A percentile compares a stretch with the other conserved stretches of the same genome.
phyloP scores from a whole-genome alignment of 345 rosid genomes.

The Cardiospermum halicacabum region DNA sequence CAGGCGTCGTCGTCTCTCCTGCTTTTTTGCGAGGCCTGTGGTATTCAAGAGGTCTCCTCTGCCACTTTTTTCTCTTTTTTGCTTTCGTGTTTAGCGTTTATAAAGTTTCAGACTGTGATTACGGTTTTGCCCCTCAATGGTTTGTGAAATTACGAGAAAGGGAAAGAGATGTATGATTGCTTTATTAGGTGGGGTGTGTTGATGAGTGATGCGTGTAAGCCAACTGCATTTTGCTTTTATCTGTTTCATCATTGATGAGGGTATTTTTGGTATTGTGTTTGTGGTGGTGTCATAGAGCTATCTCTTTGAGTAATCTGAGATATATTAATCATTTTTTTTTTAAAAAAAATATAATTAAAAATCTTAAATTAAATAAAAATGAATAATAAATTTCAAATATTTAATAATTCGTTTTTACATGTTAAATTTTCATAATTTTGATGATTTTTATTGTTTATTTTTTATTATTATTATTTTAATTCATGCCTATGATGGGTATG shows the following conservation, averaged over 20 bases:
- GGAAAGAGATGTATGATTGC: neutral
- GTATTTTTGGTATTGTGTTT: neutral
- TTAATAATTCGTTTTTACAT: too few relatives aligned
- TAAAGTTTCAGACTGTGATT: neutral
- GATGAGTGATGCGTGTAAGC: conserved; percentile 8
- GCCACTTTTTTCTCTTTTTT: conserved; percentile 6
- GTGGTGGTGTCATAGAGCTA: neutral
- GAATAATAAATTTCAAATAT: too few relatives aligned
- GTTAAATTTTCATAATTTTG: too few relatives aligned
- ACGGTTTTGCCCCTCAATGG: neutral
- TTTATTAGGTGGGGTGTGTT: conserved; percentile 1
- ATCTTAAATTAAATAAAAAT: too few relatives aligned
- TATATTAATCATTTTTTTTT: neutral
- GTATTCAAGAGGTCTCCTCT: conserved; percentile 12
- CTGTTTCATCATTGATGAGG: neutral
- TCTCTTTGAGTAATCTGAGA: neutral
- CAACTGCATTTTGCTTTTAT: neutral
- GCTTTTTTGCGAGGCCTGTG: conserved; percentile 11
- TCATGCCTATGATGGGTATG: too few relatives aligned
- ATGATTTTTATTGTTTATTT: too few relatives aligned
- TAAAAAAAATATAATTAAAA: too few relatives aligned
- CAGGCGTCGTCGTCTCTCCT: neutral
- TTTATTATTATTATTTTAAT: too few relatives aligned
- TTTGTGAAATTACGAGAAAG: neutral
- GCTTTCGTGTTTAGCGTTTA: conserved; percentile 4